Evolutionary conservation across 2,329 filamentous ascomycete genomes (phyloP), one percentile per base, ranked within the genome.

Genomic region (Botryotinia calthae): DNA sequence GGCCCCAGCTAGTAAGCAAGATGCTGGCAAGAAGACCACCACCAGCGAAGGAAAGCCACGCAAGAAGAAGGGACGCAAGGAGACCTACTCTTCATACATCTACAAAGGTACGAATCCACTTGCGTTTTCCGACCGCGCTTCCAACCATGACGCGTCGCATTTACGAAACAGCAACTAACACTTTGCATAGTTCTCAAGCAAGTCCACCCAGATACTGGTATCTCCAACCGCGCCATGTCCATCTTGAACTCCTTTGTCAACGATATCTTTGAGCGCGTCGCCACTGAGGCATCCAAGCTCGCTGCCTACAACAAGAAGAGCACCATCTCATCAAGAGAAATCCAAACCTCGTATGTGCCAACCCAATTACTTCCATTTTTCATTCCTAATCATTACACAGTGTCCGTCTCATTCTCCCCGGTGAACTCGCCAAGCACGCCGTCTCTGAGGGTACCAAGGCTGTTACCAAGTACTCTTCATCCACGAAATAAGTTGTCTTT

Each of bases 251-350:
- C 96, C 0, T 99, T 99, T 83, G 96, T 99, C 88, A 99, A 98
- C 84, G 94, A 99, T 82, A 99, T 99, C 84, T 99, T 99, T 84
- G 96, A 99, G 91, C 95, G 96, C 81, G 95, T 99, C 80, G 96
- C 96, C 78, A 98, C 96, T 74, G 96, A 99, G 87, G 96, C 96
- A 70, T 97, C 94, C 84, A 99, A 99, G 92, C 92, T 99, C 75
- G 96, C 96, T 80, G 96, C 96, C 77, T 99, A 99, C 90, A 99
- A 99, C 92, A 99, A 98, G 93, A 99, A 99, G 90, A 98, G 95
- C 69, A 99, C 96, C 84, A 99, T 99, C 86, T 98, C 95, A 71
- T 98, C 96, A 79, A 93, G 96, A 82, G 96, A 99, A 87, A 99
- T 99, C 83, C 96, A 99, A 90, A 99, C 96, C 80, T 98, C 96